Base-by-base conservation (phyloP, 306 rosid genomes). In the Carpinus viminea region DNA sequence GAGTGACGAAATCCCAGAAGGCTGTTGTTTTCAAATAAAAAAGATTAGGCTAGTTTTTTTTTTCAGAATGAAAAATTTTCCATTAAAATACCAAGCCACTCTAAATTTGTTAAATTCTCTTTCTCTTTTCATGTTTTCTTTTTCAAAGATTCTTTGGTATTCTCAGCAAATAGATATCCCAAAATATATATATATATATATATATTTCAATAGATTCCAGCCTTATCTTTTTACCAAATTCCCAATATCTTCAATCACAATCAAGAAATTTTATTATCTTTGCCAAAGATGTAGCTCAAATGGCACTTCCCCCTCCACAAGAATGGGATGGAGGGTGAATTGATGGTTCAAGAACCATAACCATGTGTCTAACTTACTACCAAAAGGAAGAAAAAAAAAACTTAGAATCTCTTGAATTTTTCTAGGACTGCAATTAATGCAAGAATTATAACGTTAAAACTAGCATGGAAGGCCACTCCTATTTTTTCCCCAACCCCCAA, bases 21-120 rank as follows among this genome's bases (percentile, higher is more conserved):
- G 12, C 70, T 45, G 61, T 12, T 48, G 12, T 62, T 73, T 21
- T 62, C 51, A 36, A 48, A 10, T 57, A 38, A 17, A 0, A 66
- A 47, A 36, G 4, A 47, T 68, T 18, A 46, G 28, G 64, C 56
- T 61, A 34, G n/a, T 52, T 71, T 18, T 50, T 31, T 70, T 34
- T 51, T 53, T 65, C 28, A 56, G 43, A 16, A 26, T 31, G 16
- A 51, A 11, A 48, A 48, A 45, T 51, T 16, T 20, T 66, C 62
- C 78, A 69, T 73, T 47, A 68, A 77, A 69, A 68, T 68, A 50
- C n/a, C 8, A 26, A 55, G 60, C 26, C 47, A 16, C 46, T 72
- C 60, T 28, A 76, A 36, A 7, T 9, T 46, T 79, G 38, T 38
- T 5, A 57, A 26, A 57, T 57, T 57, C 36, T 57, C 34, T 57